phyloP scores from a whole-genome alignment of 768 basidiomycete species.

The Amanita muscaria region DNA sequence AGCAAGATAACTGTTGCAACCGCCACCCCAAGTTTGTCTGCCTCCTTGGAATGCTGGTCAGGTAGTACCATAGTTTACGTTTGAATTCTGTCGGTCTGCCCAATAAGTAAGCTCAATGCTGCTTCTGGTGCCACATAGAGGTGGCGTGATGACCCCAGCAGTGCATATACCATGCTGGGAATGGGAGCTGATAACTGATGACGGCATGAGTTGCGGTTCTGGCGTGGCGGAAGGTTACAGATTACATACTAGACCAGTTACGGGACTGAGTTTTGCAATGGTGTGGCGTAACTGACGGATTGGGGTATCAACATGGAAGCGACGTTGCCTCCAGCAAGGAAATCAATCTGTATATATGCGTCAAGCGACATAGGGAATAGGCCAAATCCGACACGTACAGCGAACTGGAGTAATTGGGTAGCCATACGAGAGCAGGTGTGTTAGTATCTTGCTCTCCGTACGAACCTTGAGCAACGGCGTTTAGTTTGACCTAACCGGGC shows the following conservation, averaged over 20 bases:
- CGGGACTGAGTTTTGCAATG: constrained; percentile 80
- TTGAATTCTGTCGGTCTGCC: constrained; percentile 71
- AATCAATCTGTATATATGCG: constrained; percentile 34
- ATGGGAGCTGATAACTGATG: constrained; percentile 74
- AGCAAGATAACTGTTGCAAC: constrained; percentile 78
- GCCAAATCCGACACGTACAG: constrained; percentile 35
- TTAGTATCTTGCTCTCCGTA: constrained; percentile 61
- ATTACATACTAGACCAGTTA: constrained; percentile 68
- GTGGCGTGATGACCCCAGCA: constrained; percentile 80
- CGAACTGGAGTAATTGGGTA: constrained; percentile 64
- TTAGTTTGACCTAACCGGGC: not conserved
- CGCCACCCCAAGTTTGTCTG: constrained; percentile 49
- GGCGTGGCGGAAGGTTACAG: not conserved
- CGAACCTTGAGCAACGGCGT: constrained; percentile 22
- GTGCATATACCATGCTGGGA: constrained; percentile 80
- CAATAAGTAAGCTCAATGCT: constrained; percentile 76
- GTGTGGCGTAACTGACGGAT: constrained; percentile 87
- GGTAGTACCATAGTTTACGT: constrained; percentile 32
- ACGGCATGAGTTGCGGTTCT: not conserved
- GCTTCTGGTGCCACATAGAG: constrained; percentile 87
- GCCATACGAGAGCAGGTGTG: constrained; percentile 70
- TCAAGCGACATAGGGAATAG: too few species aligned
- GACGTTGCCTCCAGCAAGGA: constrained; percentile 81
- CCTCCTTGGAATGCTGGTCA: constrained; percentile 33
- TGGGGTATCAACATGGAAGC: constrained; percentile 80